These are phyloP conservation scores for Pholiota molesta DNA, from an alignment of 768 basidiomycete species.

Conservation along the genomic window DNA sequence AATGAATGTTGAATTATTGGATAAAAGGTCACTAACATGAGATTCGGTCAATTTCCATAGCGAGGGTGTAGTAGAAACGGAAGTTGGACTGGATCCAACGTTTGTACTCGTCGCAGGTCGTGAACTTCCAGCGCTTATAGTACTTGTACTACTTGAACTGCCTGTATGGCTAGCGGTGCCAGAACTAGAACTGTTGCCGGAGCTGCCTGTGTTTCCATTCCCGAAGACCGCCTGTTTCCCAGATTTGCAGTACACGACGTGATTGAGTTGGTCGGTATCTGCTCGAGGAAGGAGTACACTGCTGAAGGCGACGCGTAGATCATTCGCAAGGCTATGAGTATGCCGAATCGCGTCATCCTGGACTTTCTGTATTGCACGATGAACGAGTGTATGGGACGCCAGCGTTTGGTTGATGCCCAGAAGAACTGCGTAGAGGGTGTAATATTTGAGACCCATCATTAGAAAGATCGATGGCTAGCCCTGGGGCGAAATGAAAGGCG, in stretches of 20 bases:
- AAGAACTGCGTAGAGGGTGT: constrained; percentile 39
- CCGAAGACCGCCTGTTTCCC: constrained; percentile 31
- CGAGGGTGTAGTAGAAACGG: constrained; percentile 38
- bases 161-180: not conserved
- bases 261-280: constrained; percentile 21
- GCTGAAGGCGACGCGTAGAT: constrained; percentile 68
- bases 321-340: constrained; percentile 65
- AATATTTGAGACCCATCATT: constrained; percentile 31
- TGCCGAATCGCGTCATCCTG: constrained; percentile 59
- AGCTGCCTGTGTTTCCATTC: constrained; percentile 17
- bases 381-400: constrained; percentile 34
- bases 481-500: not conserved
- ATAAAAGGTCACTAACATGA: constrained; percentile 42
- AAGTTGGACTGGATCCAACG: constrained; percentile 20
- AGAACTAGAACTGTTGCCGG: constrained; percentile 26
- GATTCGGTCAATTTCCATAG: constrained; percentile 62
- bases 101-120: constrained; percentile 15
- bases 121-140: constrained; percentile 11
- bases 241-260: constrained; percentile 49
- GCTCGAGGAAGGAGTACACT: constrained; percentile 51
- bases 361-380: constrained; percentile 46
- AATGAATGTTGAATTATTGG: constrained; percentile 6
- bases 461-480: constrained; percentile 5
- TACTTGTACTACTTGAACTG: constrained; percentile 15
- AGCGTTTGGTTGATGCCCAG: constrained; percentile 32